Evolutionary conservation across 2,329 filamentous ascomycete species (phyloP), one percentile per base, ranked within the genome.

Genomic region (Alternaria incomplexa): DNA sequence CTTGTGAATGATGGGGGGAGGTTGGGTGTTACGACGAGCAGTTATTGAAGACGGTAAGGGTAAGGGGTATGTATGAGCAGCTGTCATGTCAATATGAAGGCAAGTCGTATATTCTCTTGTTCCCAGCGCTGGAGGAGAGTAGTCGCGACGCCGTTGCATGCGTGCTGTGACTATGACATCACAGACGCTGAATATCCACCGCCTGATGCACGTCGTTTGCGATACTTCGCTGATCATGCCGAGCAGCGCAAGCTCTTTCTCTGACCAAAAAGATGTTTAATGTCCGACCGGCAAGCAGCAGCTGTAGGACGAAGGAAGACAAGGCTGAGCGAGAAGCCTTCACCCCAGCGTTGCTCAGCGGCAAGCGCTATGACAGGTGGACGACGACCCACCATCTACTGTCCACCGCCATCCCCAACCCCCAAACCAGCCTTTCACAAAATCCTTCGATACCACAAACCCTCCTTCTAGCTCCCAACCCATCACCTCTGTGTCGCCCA

Each of bases 1-100:
- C 51, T 69, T 11, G 46, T 64, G 4, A 61, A 59, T 43, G 64
- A 71, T 50, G 68, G 68, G 3, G 68, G 68, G 5, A 58, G 61
- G 13, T 9, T 66, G 57, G 57, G 56, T 10, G 62, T 67, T 30
- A 64, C 64, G 28, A 56, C 9, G 25, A 54, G 61, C 12, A 66
- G 55, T 15, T 68, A 68, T 22, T 70, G 22, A 61, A 23, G 8
- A 40, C 3, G 15, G 2, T 10, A 10, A 40, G 32, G 32, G 32
- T 40, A 40, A 4, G 32, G 32, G 32, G 0, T 3, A 40, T 40
- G 32, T 40, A 40, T 17, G 32, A 36, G 32, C 4, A 36, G 32
- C 32, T 40, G 32, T 8, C 8, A n/a, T n/a, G 15, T 5, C 7
- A 10, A n/a, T 40, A 40, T 40, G 32, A 40, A 40, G 15, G 15